Evolutionary conservation across 352 stramenopile species (phyloP).

Genomic region (Globisporangium canariense): DNA sequence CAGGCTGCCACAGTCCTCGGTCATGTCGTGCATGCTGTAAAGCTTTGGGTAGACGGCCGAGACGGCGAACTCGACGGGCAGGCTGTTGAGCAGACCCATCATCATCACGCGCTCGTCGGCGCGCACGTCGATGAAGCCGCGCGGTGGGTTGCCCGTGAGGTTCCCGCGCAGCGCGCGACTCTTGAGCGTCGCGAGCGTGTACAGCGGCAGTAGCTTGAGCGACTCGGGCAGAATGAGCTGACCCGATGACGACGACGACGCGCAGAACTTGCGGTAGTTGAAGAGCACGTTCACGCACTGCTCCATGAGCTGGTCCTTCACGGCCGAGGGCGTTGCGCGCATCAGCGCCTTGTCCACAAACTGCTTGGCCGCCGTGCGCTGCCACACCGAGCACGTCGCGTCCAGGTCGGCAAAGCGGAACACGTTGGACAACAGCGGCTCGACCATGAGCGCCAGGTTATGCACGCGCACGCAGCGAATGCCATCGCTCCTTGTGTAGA

Average conservation of each 20-base stretch:
- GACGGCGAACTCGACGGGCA: conserved; percentile 81
- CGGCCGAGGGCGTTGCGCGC: conserved; percentile 62
- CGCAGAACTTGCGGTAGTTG: conserved; percentile 91
- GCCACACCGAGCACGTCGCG: conserved; percentile 82
- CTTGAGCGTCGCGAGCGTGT: conserved; percentile 87
- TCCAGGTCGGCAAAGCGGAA: conserved; percentile 89
- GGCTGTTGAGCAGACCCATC: conserved; percentile 74
- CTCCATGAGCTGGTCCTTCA: conserved; percentile 82
- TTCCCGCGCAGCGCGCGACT: conserved; percentile 84
- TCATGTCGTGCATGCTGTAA: conserved; percentile 84
- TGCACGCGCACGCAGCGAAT: conserved; percentile 89
- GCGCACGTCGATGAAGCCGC: conserved; percentile 82
- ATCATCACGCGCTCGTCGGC: conserved; percentile 87
- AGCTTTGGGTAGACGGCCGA: conserved; percentile 87
- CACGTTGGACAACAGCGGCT: conserved; percentile 78
- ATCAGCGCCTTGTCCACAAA: conserved; percentile 83
- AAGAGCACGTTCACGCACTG: conserved; percentile 86
- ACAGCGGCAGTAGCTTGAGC: conserved; percentile 88
- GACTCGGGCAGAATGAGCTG: conserved; percentile 92
- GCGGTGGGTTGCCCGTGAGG: conserved; percentile 67
- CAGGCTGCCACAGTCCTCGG: conserved; percentile 73
- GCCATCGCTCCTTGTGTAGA: conserved; percentile 86
- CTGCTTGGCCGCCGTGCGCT: conserved; percentile 70
- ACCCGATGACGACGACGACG: conserved; percentile 84
- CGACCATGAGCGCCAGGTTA: conserved; percentile 81